Conservation (phyloP, 305 asterid genomes). For the Nicotiana rustica region DNA sequence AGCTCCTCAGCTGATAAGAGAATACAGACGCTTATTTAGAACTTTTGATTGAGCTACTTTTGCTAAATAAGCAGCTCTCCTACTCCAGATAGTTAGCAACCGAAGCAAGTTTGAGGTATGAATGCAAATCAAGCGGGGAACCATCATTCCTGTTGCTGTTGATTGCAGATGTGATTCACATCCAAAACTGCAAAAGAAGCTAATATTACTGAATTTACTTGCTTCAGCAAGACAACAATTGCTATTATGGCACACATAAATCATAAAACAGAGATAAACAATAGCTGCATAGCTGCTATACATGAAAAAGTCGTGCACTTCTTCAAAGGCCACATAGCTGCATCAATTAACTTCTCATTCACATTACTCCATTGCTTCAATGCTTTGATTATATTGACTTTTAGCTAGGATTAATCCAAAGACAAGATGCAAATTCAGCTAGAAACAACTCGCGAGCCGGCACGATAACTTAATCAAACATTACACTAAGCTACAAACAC, state of each 20-base stretch:
- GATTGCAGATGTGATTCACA: not conserved
- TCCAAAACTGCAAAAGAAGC: not conserved
- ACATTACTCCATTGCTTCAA: too few relatives aligned
- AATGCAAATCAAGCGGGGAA: not conserved
- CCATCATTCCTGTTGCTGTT: not conserved
- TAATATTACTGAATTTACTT: not conserved
- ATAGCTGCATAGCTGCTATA: not conserved
- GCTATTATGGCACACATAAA: not conserved
- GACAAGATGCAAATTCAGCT: not conserved
- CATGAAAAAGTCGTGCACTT: not conserved
- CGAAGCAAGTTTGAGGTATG: not conserved
- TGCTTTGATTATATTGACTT: not conserved
- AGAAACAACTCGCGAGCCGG: not conserved
- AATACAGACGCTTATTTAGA: too few relatives aligned
- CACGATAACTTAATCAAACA: not conserved
- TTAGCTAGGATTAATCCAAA: not conserved
- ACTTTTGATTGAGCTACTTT: not conserved
- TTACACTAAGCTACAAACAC: not conserved
- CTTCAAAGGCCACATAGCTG: not conserved
- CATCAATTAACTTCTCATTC: not conserved
- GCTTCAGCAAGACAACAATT: not conserved
- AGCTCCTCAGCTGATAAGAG: too few relatives aligned
- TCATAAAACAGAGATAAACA: not conserved
- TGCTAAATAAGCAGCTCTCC: not conserved
- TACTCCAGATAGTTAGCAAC: not conserved